Base-by-base conservation (phyloP, 1,139 yeast genomes). In the Blastobotrys indianensis region DNA sequence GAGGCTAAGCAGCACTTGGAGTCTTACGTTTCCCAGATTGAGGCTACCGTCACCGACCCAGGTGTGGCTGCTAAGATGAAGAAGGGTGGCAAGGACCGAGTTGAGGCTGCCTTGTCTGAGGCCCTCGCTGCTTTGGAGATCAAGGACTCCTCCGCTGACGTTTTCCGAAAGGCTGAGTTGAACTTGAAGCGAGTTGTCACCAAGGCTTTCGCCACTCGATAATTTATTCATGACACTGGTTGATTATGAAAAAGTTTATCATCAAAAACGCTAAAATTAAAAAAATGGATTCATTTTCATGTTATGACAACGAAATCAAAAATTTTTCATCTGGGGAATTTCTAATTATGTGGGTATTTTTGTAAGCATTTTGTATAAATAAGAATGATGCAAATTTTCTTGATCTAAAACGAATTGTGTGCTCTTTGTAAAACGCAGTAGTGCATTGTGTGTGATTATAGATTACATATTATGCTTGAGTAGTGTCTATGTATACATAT, bases 1-100 rank as follows among this genome's bases (percentile, higher is more conserved):
- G 97, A 92, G 82, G 94, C 95, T 71, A 92, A 90, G 81, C 97
- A 92, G 79, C 90, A 90, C 80, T 85, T 92, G 73, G 98, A 92
- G 81, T 90, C 97, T 64, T 92, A 92, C 84, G 94, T 92, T 71
- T 85, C 97, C 66, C 85, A 95, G 64, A 92, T 92, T 65, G 98
- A 92, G 80, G 78, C 94, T 60, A 85, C 96, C 63, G 85, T 92
- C 74, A 85, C 96, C 63, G 97, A 90, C 82, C 97, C 97, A 73
- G 94, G 88, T 74, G 84, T 90, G 70, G 86, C 97, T 66, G 87
- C 97, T 66, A 92, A 92, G 83, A 80, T 92, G 75, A 92, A 92
- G 95, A 85, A 88, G 76, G 87, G 94, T 71, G 85, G 96, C 64
- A 88, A 87, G 85, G 92, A 88, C 78, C 87, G 85, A 85, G 87